Evolutionary conservation across 1,284 basidiomycete species (phyloP).

Genomic region (Moesziomyces antarcticus): DNA sequence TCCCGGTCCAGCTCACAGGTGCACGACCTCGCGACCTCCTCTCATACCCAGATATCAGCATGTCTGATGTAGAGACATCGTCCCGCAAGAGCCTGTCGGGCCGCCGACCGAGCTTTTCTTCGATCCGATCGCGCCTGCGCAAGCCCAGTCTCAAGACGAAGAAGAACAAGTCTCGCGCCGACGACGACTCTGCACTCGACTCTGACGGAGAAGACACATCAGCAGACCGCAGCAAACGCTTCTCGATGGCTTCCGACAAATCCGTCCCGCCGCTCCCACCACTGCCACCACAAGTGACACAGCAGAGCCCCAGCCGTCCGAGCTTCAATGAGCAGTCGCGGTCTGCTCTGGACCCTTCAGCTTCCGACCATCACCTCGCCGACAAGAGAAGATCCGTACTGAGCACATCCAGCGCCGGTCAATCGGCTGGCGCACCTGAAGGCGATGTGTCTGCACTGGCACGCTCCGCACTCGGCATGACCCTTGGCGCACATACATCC

Average conservation of each 20-base stretch:
- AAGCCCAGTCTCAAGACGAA: conserved; percentile 19
- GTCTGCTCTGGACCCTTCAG: not conserved
- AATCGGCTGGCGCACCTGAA: conserved; percentile 7
- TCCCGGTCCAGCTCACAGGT: too few relatives aligned
- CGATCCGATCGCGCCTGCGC: conserved; percentile 30
- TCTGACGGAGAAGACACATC: conserved; percentile 2
- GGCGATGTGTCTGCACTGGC: conserved; percentile 14
- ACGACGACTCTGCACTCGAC: conserved; percentile 10
- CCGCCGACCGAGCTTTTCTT: conserved; percentile 39
- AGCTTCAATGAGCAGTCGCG: conserved; percentile 2
- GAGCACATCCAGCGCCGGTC: conserved; percentile 15
- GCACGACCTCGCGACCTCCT: not conserved
- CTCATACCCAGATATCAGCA: not conserved
- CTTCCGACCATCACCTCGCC: not conserved
- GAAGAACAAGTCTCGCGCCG: conserved; percentile 6
- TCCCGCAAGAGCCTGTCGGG: conserved; percentile 29
- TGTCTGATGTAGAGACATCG: conserved; percentile 30
- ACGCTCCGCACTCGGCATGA: conserved; percentile 22
- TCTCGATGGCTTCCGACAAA: conserved; percentile 24
- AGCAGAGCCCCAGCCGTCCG: not conserved
- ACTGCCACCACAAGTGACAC: conserved; percentile 11
- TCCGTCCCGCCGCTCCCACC: conserved; percentile 42
- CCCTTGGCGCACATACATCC: conserved; percentile 15
- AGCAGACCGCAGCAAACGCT: conserved; percentile 23
- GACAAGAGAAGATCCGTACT: conserved; percentile 8